Conservation (phyloP, 352 stramenopile species). For the Globisporangium splendens region DNA sequence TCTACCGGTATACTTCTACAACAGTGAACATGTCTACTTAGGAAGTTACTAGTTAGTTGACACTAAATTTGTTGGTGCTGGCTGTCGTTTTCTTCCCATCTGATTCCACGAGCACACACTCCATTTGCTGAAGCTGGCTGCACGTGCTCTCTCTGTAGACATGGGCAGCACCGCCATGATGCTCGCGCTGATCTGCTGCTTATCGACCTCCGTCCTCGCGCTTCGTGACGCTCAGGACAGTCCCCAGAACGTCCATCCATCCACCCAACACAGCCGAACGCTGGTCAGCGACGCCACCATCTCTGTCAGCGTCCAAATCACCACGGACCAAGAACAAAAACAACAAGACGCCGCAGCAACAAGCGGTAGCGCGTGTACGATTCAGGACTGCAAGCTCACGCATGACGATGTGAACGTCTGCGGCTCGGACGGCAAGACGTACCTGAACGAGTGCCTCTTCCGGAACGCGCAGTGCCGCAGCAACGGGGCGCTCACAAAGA, state of each 20-base stretch:
- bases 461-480: slow-evolving; percentile 23
- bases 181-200: neutral
- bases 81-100: too few relatives aligned
- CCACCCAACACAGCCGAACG: neutral
- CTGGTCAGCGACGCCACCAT: neutral
- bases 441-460: slow-evolving; percentile 29
- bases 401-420: slow-evolving; percentile 16
- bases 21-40: too few relatives aligned
- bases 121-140: too few relatives aligned
- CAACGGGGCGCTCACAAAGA: slow-evolving; percentile 14
- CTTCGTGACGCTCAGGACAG: neutral
- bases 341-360: neutral
- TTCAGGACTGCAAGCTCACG: neutral
- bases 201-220: neutral
- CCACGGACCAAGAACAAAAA: neutral
- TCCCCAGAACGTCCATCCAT: neutral
- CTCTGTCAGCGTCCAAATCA: neutral
- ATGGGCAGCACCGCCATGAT: neutral
- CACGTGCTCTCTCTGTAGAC: too few relatives aligned
- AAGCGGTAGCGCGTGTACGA: neutral
- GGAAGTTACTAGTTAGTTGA: too few relatives aligned
- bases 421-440: slow-evolving; percentile 27
- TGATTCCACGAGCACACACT: too few relatives aligned
- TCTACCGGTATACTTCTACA: too few relatives aligned
- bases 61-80: too few relatives aligned